phyloP scores from a whole-genome alignment of 495 filamentous ascomycete genomes.

The Neurospora tetraspora region DNA sequence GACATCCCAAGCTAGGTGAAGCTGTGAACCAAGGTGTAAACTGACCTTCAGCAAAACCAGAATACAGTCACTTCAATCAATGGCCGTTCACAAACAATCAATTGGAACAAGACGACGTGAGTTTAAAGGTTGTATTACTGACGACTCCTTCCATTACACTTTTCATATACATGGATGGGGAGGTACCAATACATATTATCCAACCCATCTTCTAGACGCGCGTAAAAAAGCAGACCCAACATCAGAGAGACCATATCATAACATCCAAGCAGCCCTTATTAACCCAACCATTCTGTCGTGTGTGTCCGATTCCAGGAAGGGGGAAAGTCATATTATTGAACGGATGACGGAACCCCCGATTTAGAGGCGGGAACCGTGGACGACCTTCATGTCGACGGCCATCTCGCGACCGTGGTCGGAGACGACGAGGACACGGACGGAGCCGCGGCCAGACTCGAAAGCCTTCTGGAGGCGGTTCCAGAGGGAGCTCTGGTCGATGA shows the following conservation, averaged over 20 bases:
- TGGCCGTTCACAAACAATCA: not conserved
- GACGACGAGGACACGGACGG: slow-evolving; percentile 90
- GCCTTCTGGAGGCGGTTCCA: slow-evolving; percentile 71
- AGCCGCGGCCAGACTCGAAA: slow-evolving; percentile 87
- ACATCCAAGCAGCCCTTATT: not conserved
- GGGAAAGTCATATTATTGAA: not conserved
- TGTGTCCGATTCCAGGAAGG: not conserved
- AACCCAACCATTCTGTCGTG: not conserved
- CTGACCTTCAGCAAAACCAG: not conserved
- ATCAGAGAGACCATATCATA: not conserved
- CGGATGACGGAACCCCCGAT: not conserved
- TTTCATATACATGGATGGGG: slow-evolving; percentile 22
- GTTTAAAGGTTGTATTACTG: not conserved
- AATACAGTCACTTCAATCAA: not conserved
- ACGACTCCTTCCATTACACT: slow-evolving; percentile 27
- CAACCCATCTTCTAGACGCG: slow-evolving; percentile 1
- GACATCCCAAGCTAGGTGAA: not conserved
- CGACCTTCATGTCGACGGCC: slow-evolving; percentile 97
- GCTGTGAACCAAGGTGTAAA: not conserved
- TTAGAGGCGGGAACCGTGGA: slow-evolving; percentile 61
- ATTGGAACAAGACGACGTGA: not conserved
- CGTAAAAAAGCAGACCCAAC: not conserved
- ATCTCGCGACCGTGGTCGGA: slow-evolving; percentile 89
- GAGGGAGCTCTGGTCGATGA: slow-evolving; percentile 87
- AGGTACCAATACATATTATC: slow-evolving; percentile 5